Evolutionary conservation across 2,329 filamentous ascomycete genomes (phyloP), one percentile per base, ranked within the genome.

Genomic region (Cordyceps cicadae): DNA sequence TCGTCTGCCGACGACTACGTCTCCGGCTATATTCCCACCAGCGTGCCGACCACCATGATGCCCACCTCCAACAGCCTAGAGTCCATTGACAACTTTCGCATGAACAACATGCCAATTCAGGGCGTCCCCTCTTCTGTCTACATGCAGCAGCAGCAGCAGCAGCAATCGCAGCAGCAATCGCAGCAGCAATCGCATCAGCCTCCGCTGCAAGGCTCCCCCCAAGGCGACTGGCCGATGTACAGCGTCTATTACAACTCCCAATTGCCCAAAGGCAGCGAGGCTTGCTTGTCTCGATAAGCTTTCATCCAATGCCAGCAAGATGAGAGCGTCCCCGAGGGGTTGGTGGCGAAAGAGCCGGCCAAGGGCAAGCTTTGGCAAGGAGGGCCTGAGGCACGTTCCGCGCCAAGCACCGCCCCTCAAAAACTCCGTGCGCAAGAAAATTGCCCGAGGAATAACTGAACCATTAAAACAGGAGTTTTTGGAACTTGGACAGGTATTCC

Each of bases 1-100:
- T 81, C 80, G 2, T 80, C 79, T 2, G 75, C 74, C 54, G 78
- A 81, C 54, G 79, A 82, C 54, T 80, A 79, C 67, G 74, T 70
- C 62, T 69, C 67, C 58, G 64, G 66, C 63, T 82, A 81, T 67
- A 78, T 81, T 62, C 77, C 79, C 9, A 79, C 78, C 26, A 81
- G 78, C 64, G 75, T 79, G 21, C 78, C 79, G 17, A 68, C 75
- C 21, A 71, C 74, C 48, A 75, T 81, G 68, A 69, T 80, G 51
- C 73, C 70, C 7, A 65, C 68, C 17, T 66, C 63, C 64, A 67
- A 68, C 63, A 66, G 66, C 48, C 68, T 68, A 63, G 65, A 70
- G 45, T 67, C 71, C 34, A 66, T 69, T 63, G 66, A 69, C 49
- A 66, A 64, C 60, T 64, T 63, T 67, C 70, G 69, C 54, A 65